Percentiles rank a stretch among this genome's conserved stretches.
Evolutionary conservation across 257 asterid species (phyloP).

Genomic region (Lavandula angustifolia): DNA sequence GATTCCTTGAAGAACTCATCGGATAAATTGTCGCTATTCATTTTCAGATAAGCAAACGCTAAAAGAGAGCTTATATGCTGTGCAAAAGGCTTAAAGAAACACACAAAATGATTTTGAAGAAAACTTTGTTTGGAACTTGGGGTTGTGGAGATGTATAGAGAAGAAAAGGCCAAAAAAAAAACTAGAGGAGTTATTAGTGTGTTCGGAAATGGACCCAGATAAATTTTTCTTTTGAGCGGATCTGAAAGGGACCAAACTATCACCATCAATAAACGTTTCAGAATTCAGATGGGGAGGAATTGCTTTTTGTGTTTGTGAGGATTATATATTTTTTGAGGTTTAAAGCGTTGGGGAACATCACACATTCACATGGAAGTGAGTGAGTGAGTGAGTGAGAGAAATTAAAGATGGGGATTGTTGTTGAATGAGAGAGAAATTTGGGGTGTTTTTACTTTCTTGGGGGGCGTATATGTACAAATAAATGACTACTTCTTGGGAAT

Average conservation of each 20-base stretch:
- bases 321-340: neutral
- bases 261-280: constrained; percentile 48
- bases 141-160: neutral
- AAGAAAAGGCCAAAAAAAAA: neutral
- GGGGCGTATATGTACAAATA: constrained; percentile 6
- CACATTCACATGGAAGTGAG: constrained; percentile 16
- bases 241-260: constrained; percentile 57
- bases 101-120: too few species aligned
- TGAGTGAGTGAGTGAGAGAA: constrained; percentile 4
- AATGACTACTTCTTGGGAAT: constrained; percentile 19
- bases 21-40: constrained; percentile 49
- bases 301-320: constrained; percentile 10
- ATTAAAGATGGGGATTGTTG: constrained; percentile 26
- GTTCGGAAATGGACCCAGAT: constrained; percentile 10
- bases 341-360: constrained; percentile 8
- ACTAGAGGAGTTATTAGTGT: neutral
- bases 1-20: constrained; percentile 45
- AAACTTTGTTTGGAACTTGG: neutral
- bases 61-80: neutral
- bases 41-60: constrained; percentile 21
- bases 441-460: neutral
- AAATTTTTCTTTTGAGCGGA: constrained; percentile 26
- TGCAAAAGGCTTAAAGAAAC: neutral
- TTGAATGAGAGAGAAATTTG: constrained; percentile 14
- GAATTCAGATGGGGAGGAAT: constrained; percentile 31